Evolutionary conservation across 495 filamentous ascomycete species (phyloP).

Genomic region (Pyronema omphalodes): DNA sequence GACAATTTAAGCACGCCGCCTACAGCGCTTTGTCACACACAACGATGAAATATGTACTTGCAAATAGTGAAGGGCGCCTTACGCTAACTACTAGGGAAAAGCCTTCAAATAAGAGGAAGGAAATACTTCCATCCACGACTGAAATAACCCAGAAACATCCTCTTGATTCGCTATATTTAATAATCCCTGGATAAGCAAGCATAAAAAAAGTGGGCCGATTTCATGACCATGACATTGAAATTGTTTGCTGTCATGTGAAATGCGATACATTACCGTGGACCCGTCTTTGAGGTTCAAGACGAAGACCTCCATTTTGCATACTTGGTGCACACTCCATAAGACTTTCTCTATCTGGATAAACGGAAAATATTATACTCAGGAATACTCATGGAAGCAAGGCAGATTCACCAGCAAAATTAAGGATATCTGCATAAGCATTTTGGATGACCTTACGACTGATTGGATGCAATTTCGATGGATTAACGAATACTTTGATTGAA

Average conservation of each 20-base stretch:
- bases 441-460: conserved; percentile 26
- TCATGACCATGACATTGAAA: not conserved
- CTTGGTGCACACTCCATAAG: not conserved
- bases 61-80: no score
- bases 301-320: not conserved
- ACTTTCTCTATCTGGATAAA: not conserved
- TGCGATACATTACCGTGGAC: not conserved
- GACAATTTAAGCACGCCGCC: no score
- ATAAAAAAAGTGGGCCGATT: not conserved
- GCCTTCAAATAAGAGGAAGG: not conserved
- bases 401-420: conserved; percentile 18
- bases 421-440: conserved; percentile 22
- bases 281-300: no score
- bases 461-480: conserved; percentile 1
- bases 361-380: not conserved
- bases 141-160: no score
- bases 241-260: conserved; percentile 4
- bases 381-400: conserved; percentile 23
- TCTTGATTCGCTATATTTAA: no score
- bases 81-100: no score
- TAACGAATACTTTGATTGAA: no score
- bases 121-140: not conserved
- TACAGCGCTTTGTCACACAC: no score
- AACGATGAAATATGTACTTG: no score
- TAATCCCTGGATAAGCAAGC: not conserved